These are phyloP conservation scores for Rosa lucieae DNA, from an alignment of 306 rosid genomes.

Conservation along the genomic window DNA sequence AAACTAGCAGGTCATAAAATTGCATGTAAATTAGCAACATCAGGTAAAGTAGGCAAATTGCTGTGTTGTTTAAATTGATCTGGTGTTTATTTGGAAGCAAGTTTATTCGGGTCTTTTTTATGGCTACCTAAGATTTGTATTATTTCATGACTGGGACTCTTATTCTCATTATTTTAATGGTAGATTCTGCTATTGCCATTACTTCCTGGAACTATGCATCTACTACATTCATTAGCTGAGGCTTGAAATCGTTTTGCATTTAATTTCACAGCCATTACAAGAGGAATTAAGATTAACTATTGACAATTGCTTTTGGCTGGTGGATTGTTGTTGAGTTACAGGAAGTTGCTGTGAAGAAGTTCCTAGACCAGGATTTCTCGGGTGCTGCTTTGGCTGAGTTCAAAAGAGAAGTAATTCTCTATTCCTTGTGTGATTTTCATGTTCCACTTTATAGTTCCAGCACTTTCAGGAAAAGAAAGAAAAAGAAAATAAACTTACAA, in stretches of 20 bases:
- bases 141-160: background rate
- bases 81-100: background rate
- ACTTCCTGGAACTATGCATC: background rate
- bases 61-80: background rate
- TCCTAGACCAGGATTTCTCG: slow-evolving; percentile 97
- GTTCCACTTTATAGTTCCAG: slow-evolving; percentile 20
- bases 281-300: background rate
- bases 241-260: background rate
- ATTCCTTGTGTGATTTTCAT: slow-evolving; percentile 8
- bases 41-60: background rate
- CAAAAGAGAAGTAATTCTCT: slow-evolving; percentile 86
- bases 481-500: slow-evolving; percentile 5
- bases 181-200: background rate
- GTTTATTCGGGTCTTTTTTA: background rate
- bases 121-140: slow-evolving; percentile 2
- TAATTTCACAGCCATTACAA: background rate
- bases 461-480: slow-evolving; percentile 12
- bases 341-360: slow-evolving; percentile 99
- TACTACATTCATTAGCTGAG: background rate
- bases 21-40: background rate
- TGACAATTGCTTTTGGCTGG: slow-evolving; percentile 29
- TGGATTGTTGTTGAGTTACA: slow-evolving; percentile 44
- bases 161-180: background rate
- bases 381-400: slow-evolving; percentile 99
- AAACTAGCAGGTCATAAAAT: background rate